Base-by-base conservation (phyloP, 495 filamentous ascomycete genomes). In the Penicillium verhagenii region DNA sequence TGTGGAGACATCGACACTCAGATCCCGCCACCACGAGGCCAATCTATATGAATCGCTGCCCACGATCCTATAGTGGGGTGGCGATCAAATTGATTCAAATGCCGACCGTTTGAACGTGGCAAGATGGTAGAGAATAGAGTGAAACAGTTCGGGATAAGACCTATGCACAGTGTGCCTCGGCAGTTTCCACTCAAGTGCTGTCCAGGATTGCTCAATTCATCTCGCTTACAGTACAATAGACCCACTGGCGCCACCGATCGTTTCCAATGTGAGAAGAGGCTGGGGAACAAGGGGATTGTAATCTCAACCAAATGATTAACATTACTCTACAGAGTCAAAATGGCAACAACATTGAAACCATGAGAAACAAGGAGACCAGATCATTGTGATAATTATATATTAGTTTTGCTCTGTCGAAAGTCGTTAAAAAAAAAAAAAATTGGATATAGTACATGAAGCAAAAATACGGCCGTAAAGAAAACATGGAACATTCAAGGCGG, bases 221-320 rank as follows among this genome's bases (percentile, higher is more conserved):
- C 29, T 53, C 51, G 51, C 51, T 53, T 53, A 47, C 51, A 28
- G 11, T n/a, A 23, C 19, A 16, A 43, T 23, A 45, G 29, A 38
- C 51, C 42, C 42, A 47, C 51, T 11, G 8, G 40, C 31, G 29
- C 51, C 42, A 29, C 24, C 10, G 20, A 24, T 45, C 42, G 14
- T 25, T 45, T 16, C 14, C 23, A 16, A 6, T n/a, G 10, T 28
- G 10, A 4, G 1, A 28, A 4, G 1, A 35, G 33, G 14, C 14
- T 35, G 33, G 14, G 6, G 28, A 2, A 35, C 14, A 16, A 35
- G 33, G 33, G 33, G 4, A 16, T 35, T 16, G 29, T 35, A 6
- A 13, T 35, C 33, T 14, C 14, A 35, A 35, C 33, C 14, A 35
- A 35, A 13, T 2, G 11, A 35, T 1, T 5, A 16, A 35, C 11